Conservation (phyloP, 2,329 filamentous ascomycete genomes). For the Aspergillus udagawae region DNA sequence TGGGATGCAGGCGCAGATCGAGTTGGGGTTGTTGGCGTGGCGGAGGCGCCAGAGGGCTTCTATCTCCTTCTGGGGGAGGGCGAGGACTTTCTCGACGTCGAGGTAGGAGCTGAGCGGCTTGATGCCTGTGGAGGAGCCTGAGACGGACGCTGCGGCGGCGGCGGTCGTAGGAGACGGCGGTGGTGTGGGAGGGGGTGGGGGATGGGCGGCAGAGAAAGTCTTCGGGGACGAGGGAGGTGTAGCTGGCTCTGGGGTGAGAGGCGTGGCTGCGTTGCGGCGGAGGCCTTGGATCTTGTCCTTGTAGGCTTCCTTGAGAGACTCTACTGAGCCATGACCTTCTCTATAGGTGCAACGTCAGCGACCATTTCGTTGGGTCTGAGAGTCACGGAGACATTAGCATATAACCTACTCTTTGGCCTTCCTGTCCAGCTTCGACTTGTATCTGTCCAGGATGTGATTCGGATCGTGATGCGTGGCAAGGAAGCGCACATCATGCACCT, state of each 20-base stretch:
- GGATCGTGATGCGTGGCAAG: conserved; percentile 71
- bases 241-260: conserved; percentile 45
- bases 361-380: background rate
- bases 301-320: conserved; percentile 71
- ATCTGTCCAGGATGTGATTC: conserved; percentile 70
- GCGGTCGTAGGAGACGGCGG: conserved; percentile 30
- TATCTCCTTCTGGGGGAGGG: conserved; percentile 75
- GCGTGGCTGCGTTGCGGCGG: conserved; percentile 61
- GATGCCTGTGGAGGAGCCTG: conserved; percentile 50
- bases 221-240: conserved; percentile 34
- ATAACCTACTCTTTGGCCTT: conserved; percentile 66
- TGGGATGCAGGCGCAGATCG: conserved; percentile 81
- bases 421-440: conserved; percentile 75
- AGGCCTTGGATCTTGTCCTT: conserved; percentile 74
- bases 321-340: conserved; percentile 60
- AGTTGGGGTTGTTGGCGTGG: conserved; percentile 67
- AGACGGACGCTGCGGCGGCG: conserved; percentile 40
- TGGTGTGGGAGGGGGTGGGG: conserved; percentile 31
- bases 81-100: conserved; percentile 71
- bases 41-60: conserved; percentile 85
- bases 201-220: conserved; percentile 19
- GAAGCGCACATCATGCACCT: conserved; percentile 88
- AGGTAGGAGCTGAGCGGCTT: conserved; percentile 67
- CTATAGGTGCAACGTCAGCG: conserved; percentile 54
- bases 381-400: background rate